Conservation (phyloP, 106 monocot genomes). For the Narthecium ossifragum region DNA sequence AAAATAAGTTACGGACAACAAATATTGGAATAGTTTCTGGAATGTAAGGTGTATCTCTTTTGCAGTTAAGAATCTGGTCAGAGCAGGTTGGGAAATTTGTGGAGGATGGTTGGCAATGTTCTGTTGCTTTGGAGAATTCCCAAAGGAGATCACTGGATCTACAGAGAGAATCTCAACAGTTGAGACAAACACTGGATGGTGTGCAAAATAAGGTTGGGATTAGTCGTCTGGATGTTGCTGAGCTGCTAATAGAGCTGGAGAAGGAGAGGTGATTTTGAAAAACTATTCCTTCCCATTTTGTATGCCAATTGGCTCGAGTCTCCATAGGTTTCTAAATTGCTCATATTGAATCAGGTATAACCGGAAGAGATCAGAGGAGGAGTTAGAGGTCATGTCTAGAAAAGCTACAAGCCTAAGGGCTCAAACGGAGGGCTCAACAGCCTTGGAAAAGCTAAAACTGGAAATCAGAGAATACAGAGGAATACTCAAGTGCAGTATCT, state of each 20-base stretch:
- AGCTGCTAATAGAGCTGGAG: constrained; percentile 69
- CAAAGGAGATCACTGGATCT: constrained; percentile 57
- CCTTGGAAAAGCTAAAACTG: constrained; percentile 51
- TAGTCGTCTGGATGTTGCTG: constrained; percentile 42
- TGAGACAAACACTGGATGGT: constrained; percentile 38
- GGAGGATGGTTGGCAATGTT: constrained; percentile 53
- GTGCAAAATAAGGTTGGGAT: constrained; percentile 32
- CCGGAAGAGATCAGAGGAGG: constrained; percentile 65
- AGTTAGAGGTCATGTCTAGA: constrained; percentile 36
- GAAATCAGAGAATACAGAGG: constrained; percentile 57
- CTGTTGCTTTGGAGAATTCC: constrained; percentile 32
- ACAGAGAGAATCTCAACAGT: constrained; percentile 38
- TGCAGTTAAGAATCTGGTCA: constrained; percentile 57
- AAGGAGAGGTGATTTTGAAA: constrained; percentile 62
- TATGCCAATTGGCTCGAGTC: neutral
- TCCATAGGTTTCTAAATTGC: neutral
- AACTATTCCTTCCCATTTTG: neutral
- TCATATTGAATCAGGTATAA: constrained; percentile 34
- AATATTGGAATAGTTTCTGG: no score
- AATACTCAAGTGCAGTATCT: constrained; percentile 65
- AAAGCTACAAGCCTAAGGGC: constrained; percentile 41
- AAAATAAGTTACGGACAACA: no score
- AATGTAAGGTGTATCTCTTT: no score
- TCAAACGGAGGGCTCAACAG: constrained; percentile 32
- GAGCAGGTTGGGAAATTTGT: constrained; percentile 59